Percentiles rank a stretch among this genome's conserved stretches.
Evolutionary conservation across 225 moss, liverwort and hornwort genomes (phyloP).

Genomic region (Polytrichum commune): DNA sequence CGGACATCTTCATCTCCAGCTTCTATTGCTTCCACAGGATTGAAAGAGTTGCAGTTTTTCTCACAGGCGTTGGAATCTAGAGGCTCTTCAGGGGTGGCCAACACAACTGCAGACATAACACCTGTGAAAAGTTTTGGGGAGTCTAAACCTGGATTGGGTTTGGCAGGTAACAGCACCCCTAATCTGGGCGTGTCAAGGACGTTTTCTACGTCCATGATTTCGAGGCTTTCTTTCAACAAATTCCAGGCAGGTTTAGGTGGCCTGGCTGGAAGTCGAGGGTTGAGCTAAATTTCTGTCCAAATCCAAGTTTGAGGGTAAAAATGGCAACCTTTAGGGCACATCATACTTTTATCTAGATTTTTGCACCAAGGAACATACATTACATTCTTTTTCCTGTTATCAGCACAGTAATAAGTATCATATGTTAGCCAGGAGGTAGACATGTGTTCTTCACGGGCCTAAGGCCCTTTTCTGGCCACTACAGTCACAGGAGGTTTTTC

Average conservation of each 20-base stretch:
- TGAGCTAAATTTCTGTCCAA: slow-evolving; percentile 16
- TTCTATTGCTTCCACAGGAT: slow-evolving; percentile 21
- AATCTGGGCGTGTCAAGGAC: slow-evolving; percentile 20
- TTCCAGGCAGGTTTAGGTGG: slow-evolving; percentile 32
- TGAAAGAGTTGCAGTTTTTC: slow-evolving; percentile 37
- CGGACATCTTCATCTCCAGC: slow-evolving; percentile 16
- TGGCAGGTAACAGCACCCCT: slow-evolving; percentile 16
- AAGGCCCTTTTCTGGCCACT: slow-evolving; percentile 15
- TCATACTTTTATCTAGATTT: slow-evolving; percentile 21
- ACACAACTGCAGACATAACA: slow-evolving; percentile 2
- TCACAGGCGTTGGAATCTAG: slow-evolving; percentile 22
- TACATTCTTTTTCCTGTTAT: not conserved
- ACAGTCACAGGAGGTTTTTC: not conserved
- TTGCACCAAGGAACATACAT: slow-evolving; percentile 15
- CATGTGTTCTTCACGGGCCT: slow-evolving; percentile 5
- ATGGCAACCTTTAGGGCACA: slow-evolving; percentile 16
- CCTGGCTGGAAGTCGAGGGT: slow-evolving; percentile 17
- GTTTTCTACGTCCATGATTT: slow-evolving; percentile 30
- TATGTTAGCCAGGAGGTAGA: slow-evolving; percentile 2
- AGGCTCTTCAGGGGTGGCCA: not conserved
- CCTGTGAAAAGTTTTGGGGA: slow-evolving; percentile 11
- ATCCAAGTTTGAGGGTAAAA: slow-evolving; percentile 4
- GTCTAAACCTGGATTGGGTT: slow-evolving; percentile 19
- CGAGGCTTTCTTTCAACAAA: slow-evolving; percentile 24
- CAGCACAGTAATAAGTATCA: not conserved